Conservation (phyloP, 2,329 filamentous ascomycete species). For the Scopulariopsis brevicaulis region DNA sequence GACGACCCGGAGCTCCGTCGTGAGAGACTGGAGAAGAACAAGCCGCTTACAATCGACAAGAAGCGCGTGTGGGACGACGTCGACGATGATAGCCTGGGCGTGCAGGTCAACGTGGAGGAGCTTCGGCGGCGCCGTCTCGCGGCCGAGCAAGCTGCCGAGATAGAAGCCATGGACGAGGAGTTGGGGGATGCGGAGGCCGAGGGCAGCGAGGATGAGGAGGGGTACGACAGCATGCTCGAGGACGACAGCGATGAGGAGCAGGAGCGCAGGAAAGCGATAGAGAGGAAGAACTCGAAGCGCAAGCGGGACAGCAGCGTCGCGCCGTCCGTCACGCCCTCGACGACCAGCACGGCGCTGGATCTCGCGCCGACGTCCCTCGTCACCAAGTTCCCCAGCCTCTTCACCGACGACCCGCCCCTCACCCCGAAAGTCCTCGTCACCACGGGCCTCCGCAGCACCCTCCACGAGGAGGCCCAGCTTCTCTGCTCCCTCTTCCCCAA, state of each 20-base stretch:
- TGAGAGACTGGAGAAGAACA: constrained; percentile 64
- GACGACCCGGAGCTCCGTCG: constrained; percentile 67
- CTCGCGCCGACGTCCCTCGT: constrained; percentile 48
- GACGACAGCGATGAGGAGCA: constrained; percentile 43
- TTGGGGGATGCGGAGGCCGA: constrained; percentile 28
- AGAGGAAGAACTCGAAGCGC: constrained; percentile 10
- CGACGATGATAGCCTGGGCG: constrained; percentile 38
- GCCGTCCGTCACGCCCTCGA: constrained; percentile 46
- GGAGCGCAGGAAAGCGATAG: constrained; percentile 19
- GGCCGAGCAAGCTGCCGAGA: constrained; percentile 30
- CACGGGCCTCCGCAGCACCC: constrained; percentile 76
- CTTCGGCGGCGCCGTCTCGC: constrained; percentile 40
- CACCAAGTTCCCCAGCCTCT: constrained; percentile 51
- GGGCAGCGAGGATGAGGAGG: constrained; percentile 34
- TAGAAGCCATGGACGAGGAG: constrained; percentile 31
- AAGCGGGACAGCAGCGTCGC: constrained; percentile 32
- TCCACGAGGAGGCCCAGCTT: constrained; percentile 72
- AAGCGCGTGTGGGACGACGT: constrained; percentile 82
- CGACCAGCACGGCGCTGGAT: constrained; percentile 47
- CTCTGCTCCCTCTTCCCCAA: constrained; percentile 80
- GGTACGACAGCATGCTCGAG: constrained; percentile 69
- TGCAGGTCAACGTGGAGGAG: constrained; percentile 46
- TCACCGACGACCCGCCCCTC: constrained; percentile 44
- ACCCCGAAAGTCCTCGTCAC: constrained; percentile 84
- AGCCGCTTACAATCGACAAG: constrained; percentile 70